Conservation (phyloP, 495 filamentous ascomycete species). For the Mytilinidion resinicola region DNA sequence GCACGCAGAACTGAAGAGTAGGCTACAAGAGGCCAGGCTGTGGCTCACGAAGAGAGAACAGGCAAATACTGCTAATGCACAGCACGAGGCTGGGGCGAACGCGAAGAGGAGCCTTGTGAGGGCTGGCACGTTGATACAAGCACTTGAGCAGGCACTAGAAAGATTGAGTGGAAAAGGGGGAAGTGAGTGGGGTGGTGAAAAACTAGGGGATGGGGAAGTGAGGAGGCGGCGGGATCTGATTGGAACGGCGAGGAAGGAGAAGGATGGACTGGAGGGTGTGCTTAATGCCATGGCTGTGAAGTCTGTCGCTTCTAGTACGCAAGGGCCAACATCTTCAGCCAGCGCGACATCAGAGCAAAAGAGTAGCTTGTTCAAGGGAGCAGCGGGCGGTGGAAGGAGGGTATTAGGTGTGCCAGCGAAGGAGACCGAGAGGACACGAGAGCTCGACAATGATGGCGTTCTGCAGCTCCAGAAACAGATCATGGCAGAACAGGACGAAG, state of each 20-base stretch:
- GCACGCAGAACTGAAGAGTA: constrained; percentile 71
- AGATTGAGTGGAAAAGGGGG: constrained; percentile 35
- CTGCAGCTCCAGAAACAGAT: constrained; percentile 75
- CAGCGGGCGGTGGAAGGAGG: constrained; percentile 44
- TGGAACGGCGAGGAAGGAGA: constrained; percentile 69
- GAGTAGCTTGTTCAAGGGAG: constrained; percentile 46
- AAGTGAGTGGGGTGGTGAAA: constrained; percentile 35
- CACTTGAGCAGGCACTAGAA: constrained; percentile 66
- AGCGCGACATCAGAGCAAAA: constrained; percentile 40
- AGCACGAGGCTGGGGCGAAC: constrained; percentile 71
- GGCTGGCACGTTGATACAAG: constrained; percentile 58
- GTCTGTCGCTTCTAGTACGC: constrained; percentile 19
- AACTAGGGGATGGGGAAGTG: constrained; percentile 80
- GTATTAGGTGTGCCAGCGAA: constrained; percentile 66
- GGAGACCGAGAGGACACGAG: constrained; percentile 81
- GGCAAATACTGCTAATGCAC: constrained; percentile 56
- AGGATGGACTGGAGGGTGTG: constrained; percentile 77
- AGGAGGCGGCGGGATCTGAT: constrained; percentile 74
- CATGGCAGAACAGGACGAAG: constrained; percentile 80
- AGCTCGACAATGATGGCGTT: constrained; percentile 85
- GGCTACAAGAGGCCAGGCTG: constrained; percentile 74
- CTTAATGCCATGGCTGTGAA: constrained; percentile 64
- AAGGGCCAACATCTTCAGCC: constrained; percentile 9
- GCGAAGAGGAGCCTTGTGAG: constrained; percentile 79
- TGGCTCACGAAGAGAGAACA: constrained; percentile 70